A percentile compares a stretch with the other conserved stretches of the same genome.
Conservation (phyloP, 805 yeast genomes). For the Sugiyamaella mastotermitis region DNA sequence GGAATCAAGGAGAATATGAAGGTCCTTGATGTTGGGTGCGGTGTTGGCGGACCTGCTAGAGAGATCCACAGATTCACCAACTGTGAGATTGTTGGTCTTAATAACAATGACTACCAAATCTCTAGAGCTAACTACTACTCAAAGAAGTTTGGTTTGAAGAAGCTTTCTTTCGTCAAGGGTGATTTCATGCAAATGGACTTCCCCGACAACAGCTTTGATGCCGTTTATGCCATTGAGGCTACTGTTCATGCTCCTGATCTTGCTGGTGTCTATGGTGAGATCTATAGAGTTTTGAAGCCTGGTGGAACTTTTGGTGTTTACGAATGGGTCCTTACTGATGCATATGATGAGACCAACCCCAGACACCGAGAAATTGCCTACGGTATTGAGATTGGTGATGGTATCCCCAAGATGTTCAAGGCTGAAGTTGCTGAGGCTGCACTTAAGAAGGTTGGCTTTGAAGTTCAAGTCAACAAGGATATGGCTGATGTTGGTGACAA, state of each 20-base stretch:
- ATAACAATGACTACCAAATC: constrained; percentile 93
- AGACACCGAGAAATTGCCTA: constrained; percentile 93
- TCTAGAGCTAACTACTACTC: constrained; percentile 86
- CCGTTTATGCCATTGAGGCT: constrained; percentile 97
- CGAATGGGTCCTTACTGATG: constrained; percentile 99
- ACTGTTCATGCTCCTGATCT: constrained; percentile 96
- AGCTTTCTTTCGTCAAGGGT: constrained; percentile 86
- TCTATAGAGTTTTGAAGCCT: constrained; percentile 92
- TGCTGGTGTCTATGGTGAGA: constrained; percentile 93
- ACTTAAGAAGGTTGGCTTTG: constrained; percentile 79
- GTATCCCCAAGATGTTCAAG: constrained; percentile 94
- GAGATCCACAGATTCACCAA: constrained; percentile 90
- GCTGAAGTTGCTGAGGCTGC: constrained; percentile 85
- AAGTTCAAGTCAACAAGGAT: constrained; percentile 67
- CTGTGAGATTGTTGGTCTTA: constrained; percentile 80
- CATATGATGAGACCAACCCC: constrained; percentile 76
- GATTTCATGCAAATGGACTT: constrained; percentile 99
- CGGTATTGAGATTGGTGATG: constrained; percentile 98
- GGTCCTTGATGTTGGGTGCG: constrained; percentile 97
- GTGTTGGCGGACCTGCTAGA: constrained; percentile 99
- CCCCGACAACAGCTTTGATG: constrained; percentile 83
- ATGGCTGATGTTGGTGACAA: constrained; percentile 77
- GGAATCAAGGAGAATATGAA: constrained; percentile 71
- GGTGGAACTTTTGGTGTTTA: constrained; percentile 97
- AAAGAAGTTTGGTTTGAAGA: constrained; percentile 54